Conservation (phyloP, 75 land plant species). For the Pinus tabuliformis region DNA sequence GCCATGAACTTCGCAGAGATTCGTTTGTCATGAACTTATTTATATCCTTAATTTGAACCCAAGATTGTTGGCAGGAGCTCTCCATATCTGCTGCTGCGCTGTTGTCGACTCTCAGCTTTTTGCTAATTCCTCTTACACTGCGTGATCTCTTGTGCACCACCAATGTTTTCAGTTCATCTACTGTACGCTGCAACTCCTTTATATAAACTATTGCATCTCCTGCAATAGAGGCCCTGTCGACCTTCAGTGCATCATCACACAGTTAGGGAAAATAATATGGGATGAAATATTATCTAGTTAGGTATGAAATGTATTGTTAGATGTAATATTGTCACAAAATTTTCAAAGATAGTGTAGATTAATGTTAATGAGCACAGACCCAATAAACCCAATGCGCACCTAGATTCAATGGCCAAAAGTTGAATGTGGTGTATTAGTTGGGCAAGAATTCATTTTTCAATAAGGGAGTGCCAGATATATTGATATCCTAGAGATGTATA, state of each 20-base stretch:
- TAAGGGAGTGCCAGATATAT: too few species aligned
- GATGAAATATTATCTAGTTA: background rate
- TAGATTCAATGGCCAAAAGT: too few species aligned
- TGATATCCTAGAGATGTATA: too few species aligned
- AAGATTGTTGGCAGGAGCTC: background rate
- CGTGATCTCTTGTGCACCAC: constrained; percentile 50
- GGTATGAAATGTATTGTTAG: too few species aligned
- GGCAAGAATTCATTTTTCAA: too few species aligned
- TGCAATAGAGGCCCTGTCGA: constrained; percentile 81
- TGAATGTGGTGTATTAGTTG: too few species aligned
- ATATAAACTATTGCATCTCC: constrained; percentile 89
- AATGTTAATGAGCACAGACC: too few species aligned
- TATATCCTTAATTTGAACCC: background rate
- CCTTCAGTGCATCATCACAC: constrained; percentile 22
- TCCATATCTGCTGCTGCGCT: background rate
- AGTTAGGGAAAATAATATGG: background rate
- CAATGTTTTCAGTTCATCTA: constrained; percentile 61
- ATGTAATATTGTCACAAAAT: too few species aligned
- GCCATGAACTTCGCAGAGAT: background rate
- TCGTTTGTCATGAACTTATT: constrained; percentile 3
- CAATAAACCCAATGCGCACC: too few species aligned
- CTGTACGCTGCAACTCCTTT: constrained; percentile 67
- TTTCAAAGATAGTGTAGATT: too few species aligned
- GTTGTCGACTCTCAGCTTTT: background rate
- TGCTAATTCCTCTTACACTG: too few species aligned